Evolutionary conservation across 1,284 basidiomycete species (phyloP).

Genomic region (Trametes polyzona): DNA sequence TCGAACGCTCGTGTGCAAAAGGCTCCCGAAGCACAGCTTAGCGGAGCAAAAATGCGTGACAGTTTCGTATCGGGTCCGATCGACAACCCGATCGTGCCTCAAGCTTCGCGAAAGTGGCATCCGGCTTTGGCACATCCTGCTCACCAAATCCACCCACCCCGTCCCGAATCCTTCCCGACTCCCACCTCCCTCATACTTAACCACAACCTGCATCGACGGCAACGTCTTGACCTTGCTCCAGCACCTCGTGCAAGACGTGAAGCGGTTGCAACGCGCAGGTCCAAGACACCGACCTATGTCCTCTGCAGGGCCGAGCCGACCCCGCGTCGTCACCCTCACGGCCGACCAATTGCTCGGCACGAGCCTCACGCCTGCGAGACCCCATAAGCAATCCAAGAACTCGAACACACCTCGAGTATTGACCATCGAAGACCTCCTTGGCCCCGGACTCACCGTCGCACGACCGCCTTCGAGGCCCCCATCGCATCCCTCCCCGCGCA

Average conservation of each 20-base stretch:
- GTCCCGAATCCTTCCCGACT: background rate
- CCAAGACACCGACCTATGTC: background rate
- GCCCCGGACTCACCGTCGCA: constrained; percentile 22
- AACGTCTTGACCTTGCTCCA: too few species aligned
- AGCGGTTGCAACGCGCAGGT: too few species aligned
- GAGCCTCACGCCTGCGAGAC: constrained; percentile 16
- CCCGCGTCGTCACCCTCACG: constrained; percentile 24
- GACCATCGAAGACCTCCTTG: constrained; percentile 25
- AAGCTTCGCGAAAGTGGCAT: background rate
- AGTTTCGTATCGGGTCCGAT: background rate
- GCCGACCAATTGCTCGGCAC: constrained; percentile 26
- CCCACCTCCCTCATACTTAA: background rate
- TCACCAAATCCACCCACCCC: background rate
- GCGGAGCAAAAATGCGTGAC: background rate
- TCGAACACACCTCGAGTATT: constrained; percentile 12
- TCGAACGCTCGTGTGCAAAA: background rate
- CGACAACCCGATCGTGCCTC: background rate
- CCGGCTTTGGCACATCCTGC: background rate
- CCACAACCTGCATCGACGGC: too few species aligned
- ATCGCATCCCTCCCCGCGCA: background rate
- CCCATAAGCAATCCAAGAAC: constrained; percentile 3
- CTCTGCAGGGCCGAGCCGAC: constrained; percentile 15
- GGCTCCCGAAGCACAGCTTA: constrained; percentile 1
- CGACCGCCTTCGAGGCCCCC: constrained; percentile 6
- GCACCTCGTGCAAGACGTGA: too few species aligned